Percentiles rank a stretch among this genome's conserved stretches.
These are phyloP conservation scores for Jatropha curcas DNA, from an alignment of 345 rosid species.

Conservation along the genomic window DNA sequence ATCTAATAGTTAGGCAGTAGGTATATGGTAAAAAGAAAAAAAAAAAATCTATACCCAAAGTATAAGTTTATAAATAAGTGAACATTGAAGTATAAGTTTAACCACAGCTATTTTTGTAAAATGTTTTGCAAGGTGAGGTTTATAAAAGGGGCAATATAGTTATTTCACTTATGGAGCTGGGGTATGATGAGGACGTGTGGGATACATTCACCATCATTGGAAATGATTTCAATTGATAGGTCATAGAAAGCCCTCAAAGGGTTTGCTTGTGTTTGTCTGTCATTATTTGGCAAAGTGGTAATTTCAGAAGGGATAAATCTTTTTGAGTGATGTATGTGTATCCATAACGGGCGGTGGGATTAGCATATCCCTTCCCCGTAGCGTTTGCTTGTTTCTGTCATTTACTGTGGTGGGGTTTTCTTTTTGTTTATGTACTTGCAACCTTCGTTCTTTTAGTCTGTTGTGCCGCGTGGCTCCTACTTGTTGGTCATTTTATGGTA, in stretches of 20 bases:
- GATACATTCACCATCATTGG: slow-evolving; percentile 9
- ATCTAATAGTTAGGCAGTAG: no score
- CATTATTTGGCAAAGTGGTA: slow-evolving; percentile 7
- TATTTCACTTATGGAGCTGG: background rate
- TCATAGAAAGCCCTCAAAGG: background rate
- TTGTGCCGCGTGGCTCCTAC: background rate
- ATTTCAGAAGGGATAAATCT: background rate
- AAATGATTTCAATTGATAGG: slow-evolving; percentile 10
- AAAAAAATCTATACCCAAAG: no score
- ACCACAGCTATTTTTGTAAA: no score
- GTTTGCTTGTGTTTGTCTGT: no score
- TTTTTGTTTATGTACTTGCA: background rate
- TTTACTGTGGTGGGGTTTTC: background rate
- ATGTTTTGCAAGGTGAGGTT: no score
- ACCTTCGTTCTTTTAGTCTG: background rate
- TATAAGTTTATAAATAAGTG: no score
- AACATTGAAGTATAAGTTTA: no score
- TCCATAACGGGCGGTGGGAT: background rate
- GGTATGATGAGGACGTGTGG: background rate
- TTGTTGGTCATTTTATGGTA: background rate
- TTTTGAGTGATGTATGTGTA: background rate
- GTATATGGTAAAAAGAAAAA: no score
- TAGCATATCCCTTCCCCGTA: background rate
- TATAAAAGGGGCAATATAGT: background rate
- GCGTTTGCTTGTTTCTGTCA: slow-evolving; percentile 7